phyloP scores from a whole-genome alignment of 2,329 filamentous ascomycete species.

The Cylindrodendrum hubeiense region DNA sequence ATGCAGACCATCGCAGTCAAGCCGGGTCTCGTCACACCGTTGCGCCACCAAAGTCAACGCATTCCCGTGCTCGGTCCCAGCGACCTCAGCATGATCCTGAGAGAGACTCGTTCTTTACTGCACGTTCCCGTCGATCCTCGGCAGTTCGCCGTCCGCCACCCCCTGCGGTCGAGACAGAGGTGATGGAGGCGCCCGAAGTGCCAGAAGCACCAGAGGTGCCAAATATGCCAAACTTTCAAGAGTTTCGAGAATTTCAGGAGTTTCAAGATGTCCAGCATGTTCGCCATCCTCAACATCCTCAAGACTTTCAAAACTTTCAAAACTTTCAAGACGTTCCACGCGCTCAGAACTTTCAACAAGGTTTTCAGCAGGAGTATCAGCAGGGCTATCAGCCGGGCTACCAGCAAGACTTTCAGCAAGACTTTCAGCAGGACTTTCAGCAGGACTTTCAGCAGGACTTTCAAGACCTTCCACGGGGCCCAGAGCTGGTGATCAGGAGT shows the following conservation, averaged over 20 bases:
- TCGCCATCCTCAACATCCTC: slow-evolving; percentile 8
- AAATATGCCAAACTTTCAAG: slow-evolving; percentile 26
- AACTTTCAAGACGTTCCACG: background rate
- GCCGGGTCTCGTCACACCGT: slow-evolving; percentile 51
- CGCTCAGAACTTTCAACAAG: background rate
- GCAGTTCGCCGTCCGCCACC: slow-evolving; percentile 40
- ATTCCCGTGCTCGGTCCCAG: slow-evolving; percentile 40
- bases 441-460: background rate
- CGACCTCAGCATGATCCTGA: slow-evolving; percentile 49
- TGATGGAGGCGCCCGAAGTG: slow-evolving; percentile 40
- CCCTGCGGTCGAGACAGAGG: slow-evolving; percentile 43
- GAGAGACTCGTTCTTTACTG: slow-evolving; percentile 59
- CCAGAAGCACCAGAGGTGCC: slow-evolving; percentile 25
- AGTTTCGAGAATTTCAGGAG: slow-evolving; percentile 14
- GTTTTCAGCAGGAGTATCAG: background rate
- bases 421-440: background rate
- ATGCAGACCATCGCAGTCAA: slow-evolving; percentile 57
- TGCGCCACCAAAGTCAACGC: slow-evolving; percentile 45
- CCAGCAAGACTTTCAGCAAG: background rate
- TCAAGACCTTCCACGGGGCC: slow-evolving; percentile 12
- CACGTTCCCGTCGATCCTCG: slow-evolving; percentile 48
- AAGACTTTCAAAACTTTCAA: slow-evolving; percentile 6
- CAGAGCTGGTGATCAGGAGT: slow-evolving; percentile 46
- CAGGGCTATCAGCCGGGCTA: background rate
- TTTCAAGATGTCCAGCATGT: slow-evolving; percentile 9